Base-by-base conservation (phyloP, 2,329 filamentous ascomycete species). In the Dothistroma pini region DNA sequence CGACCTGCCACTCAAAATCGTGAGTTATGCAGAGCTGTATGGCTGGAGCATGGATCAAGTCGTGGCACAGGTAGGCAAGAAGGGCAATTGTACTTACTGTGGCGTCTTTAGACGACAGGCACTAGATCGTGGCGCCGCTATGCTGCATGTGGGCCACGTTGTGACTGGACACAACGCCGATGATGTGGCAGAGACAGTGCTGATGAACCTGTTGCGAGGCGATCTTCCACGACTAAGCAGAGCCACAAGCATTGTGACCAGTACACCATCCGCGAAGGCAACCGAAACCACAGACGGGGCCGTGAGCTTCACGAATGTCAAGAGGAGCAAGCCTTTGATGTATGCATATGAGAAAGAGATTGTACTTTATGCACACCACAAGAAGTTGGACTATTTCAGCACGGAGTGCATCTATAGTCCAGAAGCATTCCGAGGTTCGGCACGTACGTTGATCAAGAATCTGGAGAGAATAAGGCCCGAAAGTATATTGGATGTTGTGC, bases 31-130 rank as follows among this genome's bases (percentile, higher is more conserved):
- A 57, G 90, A 97, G 71, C 81, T 99, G 10, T 99, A 99, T 74
- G 95, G 93, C 9, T 99, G 95, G 95, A 97, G 93, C 0, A 99
- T 99, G 95, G 95, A 99, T 72, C 91, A 97, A 72, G 95, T 99
- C 10, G 96, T 99, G 4, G 90, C 93, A 70, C 91, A 93, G 53
- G 90, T 99, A 55, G 95, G 95, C 14, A 97, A 97, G 79, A 97
- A 97, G 76, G 93, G 93, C 32, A 99, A 99, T 76, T 99, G 95
- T 82, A 99, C 96, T 32, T 99, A 99, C 72, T 99, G 95, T 72
- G 95, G 95, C 14, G 95, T 99, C 19, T 99, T 99, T 74, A 84
- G 95, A 57, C 84, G 96, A 61, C 95, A 99, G 78, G 95, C 95
- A 1, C 82, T 99, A 35, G 95, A 99, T 75, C 86, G 95, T 9